These are phyloP conservation scores for Aquilaria sinensis DNA, from an alignment of 345 rosid species.

Conservation along the genomic window DNA sequence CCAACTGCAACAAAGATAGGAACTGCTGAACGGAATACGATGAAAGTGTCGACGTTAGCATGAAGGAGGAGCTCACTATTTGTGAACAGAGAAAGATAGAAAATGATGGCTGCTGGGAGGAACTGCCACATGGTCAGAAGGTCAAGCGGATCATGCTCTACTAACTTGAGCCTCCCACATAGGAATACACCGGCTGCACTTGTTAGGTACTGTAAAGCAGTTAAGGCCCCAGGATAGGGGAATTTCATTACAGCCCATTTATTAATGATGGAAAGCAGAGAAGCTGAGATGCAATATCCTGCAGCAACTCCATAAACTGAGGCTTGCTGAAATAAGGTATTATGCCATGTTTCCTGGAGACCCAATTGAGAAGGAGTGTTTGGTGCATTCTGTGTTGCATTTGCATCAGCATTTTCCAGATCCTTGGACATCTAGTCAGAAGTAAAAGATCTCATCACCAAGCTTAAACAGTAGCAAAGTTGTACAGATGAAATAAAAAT, in stretches of 20 bases:
- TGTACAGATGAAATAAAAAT: no score
- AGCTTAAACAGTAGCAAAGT: no score
- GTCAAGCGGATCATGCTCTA: slow-evolving; percentile 69
- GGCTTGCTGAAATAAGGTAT: no score
- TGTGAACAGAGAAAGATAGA: slow-evolving; percentile 87
- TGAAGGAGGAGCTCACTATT: slow-evolving; percentile 96
- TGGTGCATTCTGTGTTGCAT: no score
- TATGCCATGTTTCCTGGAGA: no score
- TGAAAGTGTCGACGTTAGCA: slow-evolving; percentile 96
- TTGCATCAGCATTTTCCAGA: no score
- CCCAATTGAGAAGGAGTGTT: no score
- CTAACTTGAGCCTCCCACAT: slow-evolving; percentile 46
- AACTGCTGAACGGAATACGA: slow-evolving; percentile 87
- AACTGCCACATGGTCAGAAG: slow-evolving; percentile 88
- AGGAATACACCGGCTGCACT: slow-evolving; percentile 79
- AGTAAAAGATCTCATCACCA: no score
- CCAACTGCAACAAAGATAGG: slow-evolving; percentile 94
- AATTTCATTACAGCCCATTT: slow-evolving; percentile 98
- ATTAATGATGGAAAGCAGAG: slow-evolving; percentile 90
- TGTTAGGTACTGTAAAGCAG: slow-evolving; percentile 87
- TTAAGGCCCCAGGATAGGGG: slow-evolving; percentile 94
- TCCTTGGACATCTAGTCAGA: no score
- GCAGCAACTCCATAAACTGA: slow-evolving; percentile 70
- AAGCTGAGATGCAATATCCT: slow-evolving; percentile 92
- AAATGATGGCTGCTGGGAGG: slow-evolving; percentile 88